These are phyloP conservation scores for Cladosporium sp. DNA, from an alignment of 2,329 filamentous ascomycete genomes.

Conservation along the genomic window DNA sequence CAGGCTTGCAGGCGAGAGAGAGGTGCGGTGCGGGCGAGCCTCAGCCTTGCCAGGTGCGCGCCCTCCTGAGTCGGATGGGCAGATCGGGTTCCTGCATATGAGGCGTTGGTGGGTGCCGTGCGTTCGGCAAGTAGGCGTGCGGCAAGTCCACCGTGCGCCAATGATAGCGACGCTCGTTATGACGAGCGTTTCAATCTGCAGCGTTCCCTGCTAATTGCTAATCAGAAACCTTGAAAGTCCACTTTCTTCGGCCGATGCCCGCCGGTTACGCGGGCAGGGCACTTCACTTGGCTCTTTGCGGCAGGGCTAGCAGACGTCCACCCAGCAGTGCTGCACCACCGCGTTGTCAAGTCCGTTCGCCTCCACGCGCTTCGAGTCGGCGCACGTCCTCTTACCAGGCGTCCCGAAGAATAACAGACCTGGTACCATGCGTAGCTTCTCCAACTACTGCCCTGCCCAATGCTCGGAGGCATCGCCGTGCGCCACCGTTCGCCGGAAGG, in stretches of 20 bases:
- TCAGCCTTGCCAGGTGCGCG: neutral
- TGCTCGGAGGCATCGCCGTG: constrained; percentile 1
- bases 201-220: neutral
- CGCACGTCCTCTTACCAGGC: neutral
- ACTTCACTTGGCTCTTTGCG: neutral
- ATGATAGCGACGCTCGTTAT: neutral
- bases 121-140: no score
- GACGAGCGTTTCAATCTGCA: constrained; percentile 9
- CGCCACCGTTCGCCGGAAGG: neutral
- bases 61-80: neutral
- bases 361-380: neutral
- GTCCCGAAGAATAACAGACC: constrained; percentile 7
- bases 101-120: neutral
- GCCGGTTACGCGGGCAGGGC: neutral
- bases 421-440: neutral
- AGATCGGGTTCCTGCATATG: constrained; percentile 8
- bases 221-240: constrained; percentile 1
- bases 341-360: neutral
- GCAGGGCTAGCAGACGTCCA: neutral
- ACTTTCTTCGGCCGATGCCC: neutral
- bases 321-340: no score
- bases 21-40: neutral
- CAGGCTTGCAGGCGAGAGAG: no score
- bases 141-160: neutral
- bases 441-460: no score